Percentiles rank a stretch among this genome's conserved stretches.
Conservation (phyloP, 768 basidiomycete species). For the Lactarius tabidus region DNA sequence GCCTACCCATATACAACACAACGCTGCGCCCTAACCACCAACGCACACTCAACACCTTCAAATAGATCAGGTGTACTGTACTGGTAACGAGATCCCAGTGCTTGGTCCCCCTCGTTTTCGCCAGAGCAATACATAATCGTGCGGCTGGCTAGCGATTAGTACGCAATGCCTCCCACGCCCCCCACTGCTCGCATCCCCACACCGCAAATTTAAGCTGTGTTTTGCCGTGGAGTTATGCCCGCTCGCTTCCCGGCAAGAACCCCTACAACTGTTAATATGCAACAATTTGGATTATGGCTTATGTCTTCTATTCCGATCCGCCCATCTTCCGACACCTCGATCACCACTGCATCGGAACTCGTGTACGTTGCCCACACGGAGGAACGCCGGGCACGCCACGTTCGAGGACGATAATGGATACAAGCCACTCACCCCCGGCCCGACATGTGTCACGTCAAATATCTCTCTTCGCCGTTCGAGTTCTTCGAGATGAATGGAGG, state of each 20-base stretch:
- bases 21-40: neutral
- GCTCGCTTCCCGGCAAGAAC: neutral
- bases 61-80: conserved; percentile 5
- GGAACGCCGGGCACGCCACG: neutral
- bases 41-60: neutral
- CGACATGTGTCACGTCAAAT: conserved; percentile 11
- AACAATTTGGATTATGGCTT: conserved; percentile 6
- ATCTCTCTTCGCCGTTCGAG: neutral
- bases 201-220: conserved; percentile 8
- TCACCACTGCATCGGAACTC: conserved; percentile 19
- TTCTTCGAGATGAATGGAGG: conserved; percentile 6
- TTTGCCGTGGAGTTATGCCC: neutral
- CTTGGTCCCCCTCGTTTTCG: neutral
- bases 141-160: neutral
- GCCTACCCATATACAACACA: neutral
- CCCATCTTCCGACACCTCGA: conserved; percentile 16
- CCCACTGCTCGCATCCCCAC: neutral
- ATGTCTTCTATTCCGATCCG: conserved; percentile 17
- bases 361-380: neutral
- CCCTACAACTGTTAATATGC: conserved; percentile 11
- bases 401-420: neutral
- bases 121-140: neutral
- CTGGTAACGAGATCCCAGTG: neutral
- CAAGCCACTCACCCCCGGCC: neutral
- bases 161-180: neutral